Percentiles rank a stretch among this genome's conserved stretches.
These are phyloP conservation scores for Penicillium brevicompactum DNA, from an alignment of 2,329 filamentous ascomycete species.

Conservation along the genomic window DNA sequence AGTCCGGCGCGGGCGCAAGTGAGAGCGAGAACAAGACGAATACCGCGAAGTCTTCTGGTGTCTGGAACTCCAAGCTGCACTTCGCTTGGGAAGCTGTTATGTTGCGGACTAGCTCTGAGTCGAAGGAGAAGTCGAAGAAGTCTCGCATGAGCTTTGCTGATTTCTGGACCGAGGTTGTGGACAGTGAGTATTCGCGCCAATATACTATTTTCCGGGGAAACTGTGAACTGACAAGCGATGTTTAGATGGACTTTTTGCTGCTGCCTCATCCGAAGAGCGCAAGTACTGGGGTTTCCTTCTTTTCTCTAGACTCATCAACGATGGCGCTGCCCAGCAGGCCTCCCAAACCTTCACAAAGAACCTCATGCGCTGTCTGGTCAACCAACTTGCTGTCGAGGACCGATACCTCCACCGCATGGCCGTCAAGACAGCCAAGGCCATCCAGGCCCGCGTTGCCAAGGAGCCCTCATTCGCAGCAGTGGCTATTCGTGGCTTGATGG, in stretches of 20 bases:
- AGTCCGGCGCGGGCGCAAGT: constrained; percentile 47
- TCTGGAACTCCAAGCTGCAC: constrained; percentile 77
- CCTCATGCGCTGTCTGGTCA: constrained; percentile 77
- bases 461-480: constrained; percentile 62
- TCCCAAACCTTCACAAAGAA: constrained; percentile 76
- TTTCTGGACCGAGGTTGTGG: constrained; percentile 85
- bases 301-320: constrained; percentile 72
- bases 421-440: constrained; percentile 70
- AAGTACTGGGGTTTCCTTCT: constrained; percentile 92
- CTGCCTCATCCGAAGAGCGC: constrained; percentile 78
- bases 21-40: constrained; percentile 32
- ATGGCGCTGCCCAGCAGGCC: constrained; percentile 53
- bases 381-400: constrained; percentile 76
- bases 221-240: constrained; percentile 23
- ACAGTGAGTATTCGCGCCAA: constrained; percentile 62
- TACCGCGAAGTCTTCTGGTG: constrained; percentile 57
- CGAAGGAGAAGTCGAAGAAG: constrained; percentile 37
- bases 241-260: constrained; percentile 78
- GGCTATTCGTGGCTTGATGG: constrained; percentile 69
- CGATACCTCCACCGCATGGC: constrained; percentile 80
- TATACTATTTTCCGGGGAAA: neutral
- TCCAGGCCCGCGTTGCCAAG: constrained; percentile 66
- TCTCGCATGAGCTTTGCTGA: constrained; percentile 60
- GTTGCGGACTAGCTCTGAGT: constrained; percentile 38
- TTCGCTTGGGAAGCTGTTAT: constrained; percentile 87